These are phyloP conservation scores for Cytospora piceae DNA, from an alignment of 2,329 filamentous ascomycete genomes.

Conservation along the genomic window DNA sequence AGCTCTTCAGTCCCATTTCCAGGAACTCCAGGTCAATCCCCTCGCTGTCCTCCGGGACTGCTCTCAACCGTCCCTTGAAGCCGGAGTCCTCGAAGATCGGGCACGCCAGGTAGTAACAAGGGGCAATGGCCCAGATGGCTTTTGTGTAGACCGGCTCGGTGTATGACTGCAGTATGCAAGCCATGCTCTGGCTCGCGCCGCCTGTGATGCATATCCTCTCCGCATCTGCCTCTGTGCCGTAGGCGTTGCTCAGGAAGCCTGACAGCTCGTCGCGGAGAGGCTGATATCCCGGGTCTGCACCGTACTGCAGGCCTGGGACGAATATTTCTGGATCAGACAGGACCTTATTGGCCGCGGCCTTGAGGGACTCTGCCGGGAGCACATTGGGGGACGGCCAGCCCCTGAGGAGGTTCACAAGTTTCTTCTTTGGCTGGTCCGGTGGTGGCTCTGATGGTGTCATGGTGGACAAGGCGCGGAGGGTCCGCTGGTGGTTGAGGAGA, in stretches of 20 bases:
- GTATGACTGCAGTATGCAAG: conserved; percentile 76
- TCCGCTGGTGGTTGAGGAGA: background rate
- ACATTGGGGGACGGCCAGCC: conserved; percentile 69
- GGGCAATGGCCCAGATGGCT: conserved; percentile 79
- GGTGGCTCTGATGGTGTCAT: conserved; percentile 27
- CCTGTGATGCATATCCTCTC: conserved; percentile 79
- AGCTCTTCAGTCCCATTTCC: conserved; percentile 49
- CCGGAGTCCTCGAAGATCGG: conserved; percentile 84
- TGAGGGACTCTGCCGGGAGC: conserved; percentile 67
- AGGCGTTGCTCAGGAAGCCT: conserved; percentile 69
- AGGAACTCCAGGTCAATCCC: conserved; percentile 72
- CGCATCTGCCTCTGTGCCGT: conserved; percentile 48
- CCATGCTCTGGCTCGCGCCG: conserved; percentile 82
- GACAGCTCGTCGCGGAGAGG: conserved; percentile 72
- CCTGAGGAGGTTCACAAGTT: conserved; percentile 65
- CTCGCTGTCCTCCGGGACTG: conserved; percentile 76
- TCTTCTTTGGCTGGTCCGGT: conserved; percentile 34
- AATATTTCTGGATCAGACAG: conserved; percentile 63
- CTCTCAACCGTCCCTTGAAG: conserved; percentile 67
- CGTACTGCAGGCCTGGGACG: conserved; percentile 64
- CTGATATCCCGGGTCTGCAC: conserved; percentile 73
- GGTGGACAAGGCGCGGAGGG: conserved; percentile 4
- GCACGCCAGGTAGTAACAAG: conserved; percentile 83
- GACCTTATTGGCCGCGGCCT: conserved; percentile 61
- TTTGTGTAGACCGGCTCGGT: conserved; percentile 77